A percentile compares a stretch with the other conserved stretches of the same genome.
These are phyloP conservation scores for Aegilops longissima DNA, from an alignment of 176 grass and related monocot species.

Conservation along the genomic window DNA sequence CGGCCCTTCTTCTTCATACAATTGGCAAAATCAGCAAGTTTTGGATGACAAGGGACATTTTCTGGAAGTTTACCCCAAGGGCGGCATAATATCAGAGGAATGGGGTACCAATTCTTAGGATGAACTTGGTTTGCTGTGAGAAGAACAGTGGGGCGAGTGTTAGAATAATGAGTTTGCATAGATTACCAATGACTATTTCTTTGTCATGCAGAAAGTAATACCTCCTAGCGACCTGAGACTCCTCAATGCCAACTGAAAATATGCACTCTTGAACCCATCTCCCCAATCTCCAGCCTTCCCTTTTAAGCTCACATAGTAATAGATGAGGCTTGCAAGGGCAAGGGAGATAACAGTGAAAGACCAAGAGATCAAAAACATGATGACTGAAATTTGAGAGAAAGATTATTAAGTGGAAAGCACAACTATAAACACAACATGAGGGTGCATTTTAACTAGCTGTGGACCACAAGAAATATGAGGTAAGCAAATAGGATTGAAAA, in stretches of 20 bases:
- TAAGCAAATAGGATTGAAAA: conserved; percentile 24
- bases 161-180: background rate
- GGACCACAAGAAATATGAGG: background rate
- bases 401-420: conserved; percentile 25
- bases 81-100: conserved; percentile 96
- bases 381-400: conserved; percentile 61
- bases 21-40: conserved; percentile 97
- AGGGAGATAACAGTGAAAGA: conserved; percentile 90
- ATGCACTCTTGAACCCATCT: conserved; percentile 98
- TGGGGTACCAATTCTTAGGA: conserved; percentile 99
- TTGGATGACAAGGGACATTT: conserved; percentile 96
- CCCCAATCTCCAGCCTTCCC: conserved; percentile 98
- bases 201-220: conserved; percentile 36
- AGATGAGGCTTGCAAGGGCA: conserved; percentile 95
- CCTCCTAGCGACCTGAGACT: conserved; percentile 97
- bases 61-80: conserved; percentile 98
- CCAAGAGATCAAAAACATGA: conserved; percentile 99
- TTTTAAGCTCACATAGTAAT: conserved; percentile 98
- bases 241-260: conserved; percentile 91
- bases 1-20: conserved; percentile 99
- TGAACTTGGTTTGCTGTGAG: conserved; percentile 90
- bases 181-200: conserved; percentile 24
- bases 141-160: conserved; percentile 23
- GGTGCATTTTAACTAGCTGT: background rate
- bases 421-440: background rate